Conservation (phyloP, 2,329 filamentous ascomycete genomes). For the Aspergillus pseudotamarii region DNA sequence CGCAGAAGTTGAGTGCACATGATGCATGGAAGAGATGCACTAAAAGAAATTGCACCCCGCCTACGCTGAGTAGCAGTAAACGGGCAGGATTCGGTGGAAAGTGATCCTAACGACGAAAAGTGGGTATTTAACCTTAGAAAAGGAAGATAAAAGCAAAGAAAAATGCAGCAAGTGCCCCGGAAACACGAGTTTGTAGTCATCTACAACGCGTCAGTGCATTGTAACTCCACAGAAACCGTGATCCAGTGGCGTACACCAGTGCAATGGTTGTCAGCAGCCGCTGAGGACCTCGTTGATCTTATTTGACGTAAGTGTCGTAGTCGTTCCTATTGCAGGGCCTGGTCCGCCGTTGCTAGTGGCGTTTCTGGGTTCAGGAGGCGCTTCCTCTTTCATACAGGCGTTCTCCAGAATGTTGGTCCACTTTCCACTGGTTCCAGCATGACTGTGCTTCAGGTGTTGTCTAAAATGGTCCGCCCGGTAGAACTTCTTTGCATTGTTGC, state of each 20-base stretch:
- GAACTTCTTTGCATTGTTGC: constrained; percentile 98
- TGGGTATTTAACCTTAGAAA: background rate
- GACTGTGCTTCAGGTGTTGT: constrained; percentile 96
- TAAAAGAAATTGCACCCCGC: background rate
- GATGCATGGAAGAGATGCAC: background rate
- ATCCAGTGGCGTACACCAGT: background rate
- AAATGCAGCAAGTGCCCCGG: background rate
- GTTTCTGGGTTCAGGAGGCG: constrained; percentile 34
- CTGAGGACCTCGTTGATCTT: constrained; percentile 35
- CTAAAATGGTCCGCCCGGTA: constrained; percentile 97
- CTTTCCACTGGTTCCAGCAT: constrained; percentile 92
- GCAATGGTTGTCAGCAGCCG: constrained; percentile 28
- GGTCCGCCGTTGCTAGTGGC: constrained; percentile 8
- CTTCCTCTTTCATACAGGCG: constrained; percentile 91
- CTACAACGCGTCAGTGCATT: background rate
- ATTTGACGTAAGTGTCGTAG: constrained; percentile 28
- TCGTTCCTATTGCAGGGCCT: constrained; percentile 6
- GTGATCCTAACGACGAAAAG: background rate
- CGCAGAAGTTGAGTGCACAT: background rate
- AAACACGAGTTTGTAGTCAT: background rate
- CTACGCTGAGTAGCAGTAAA: background rate
- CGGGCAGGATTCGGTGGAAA: background rate
- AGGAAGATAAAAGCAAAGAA: background rate
- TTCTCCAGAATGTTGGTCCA: constrained; percentile 99
- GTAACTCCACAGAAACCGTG: background rate